Evolutionary conservation across 768 basidiomycete genomes (phyloP).

Genomic region (Saitozyma podzolica): DNA sequence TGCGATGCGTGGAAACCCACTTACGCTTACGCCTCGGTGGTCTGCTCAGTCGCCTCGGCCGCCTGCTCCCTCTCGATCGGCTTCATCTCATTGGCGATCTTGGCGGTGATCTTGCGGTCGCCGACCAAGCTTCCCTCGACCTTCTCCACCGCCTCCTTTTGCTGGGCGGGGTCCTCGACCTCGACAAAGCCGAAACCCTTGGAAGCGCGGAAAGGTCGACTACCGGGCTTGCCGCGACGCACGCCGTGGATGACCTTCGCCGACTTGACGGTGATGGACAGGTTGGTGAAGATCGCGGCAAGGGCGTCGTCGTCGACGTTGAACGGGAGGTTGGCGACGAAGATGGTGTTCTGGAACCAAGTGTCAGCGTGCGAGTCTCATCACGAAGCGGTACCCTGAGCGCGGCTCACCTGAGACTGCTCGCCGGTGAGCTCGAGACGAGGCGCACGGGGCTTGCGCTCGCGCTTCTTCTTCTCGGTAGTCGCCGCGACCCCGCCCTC

Average conservation of each 20-base stretch:
- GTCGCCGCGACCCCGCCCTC: slow-evolving; percentile 6
- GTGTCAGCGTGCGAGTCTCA: background rate
- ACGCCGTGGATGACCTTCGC: slow-evolving; percentile 72
- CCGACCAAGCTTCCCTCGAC: slow-evolving; percentile 85
- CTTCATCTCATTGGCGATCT: slow-evolving; percentile 85
- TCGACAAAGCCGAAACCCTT: slow-evolving; percentile 99
- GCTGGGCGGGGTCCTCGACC: slow-evolving; percentile 81
- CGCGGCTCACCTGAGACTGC: slow-evolving; percentile 38
- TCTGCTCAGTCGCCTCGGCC: slow-evolving; percentile 21
- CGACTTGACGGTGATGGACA: slow-evolving; percentile 74
- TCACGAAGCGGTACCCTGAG: background rate
- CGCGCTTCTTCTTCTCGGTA: slow-evolving; percentile 28
- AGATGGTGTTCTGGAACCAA: slow-evolving; percentile 60
- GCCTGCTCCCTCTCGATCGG: slow-evolving; percentile 50
- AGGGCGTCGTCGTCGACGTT: slow-evolving; percentile 82
- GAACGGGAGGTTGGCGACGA: slow-evolving; percentile 98
- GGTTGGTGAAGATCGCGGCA: slow-evolving; percentile 77
- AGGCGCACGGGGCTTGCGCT: slow-evolving; percentile 32
- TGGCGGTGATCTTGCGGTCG: slow-evolving; percentile 84
- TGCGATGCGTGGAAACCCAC: background rate
- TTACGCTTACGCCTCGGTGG: background rate
- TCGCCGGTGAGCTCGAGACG: slow-evolving; percentile 41
- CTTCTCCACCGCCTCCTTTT: slow-evolving; percentile 83
- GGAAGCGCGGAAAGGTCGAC: slow-evolving; percentile 76
- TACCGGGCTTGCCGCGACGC: slow-evolving; percentile 54